phyloP scores from a whole-genome alignment of 495 filamentous ascomycete species.

The Aspergillus sparsus region DNA sequence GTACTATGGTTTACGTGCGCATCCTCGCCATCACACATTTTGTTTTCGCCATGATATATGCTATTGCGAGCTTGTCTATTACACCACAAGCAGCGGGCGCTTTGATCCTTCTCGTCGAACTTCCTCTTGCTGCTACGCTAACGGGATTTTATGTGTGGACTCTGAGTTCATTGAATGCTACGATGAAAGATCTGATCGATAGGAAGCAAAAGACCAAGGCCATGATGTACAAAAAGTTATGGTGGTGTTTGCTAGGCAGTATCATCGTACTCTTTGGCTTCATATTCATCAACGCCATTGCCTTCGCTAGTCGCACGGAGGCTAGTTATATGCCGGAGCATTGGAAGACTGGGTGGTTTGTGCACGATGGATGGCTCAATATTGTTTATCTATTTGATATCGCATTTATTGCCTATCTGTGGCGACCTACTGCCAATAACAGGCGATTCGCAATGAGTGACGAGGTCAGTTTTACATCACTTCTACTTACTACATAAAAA shows the following conservation, averaged over 20 bases:
- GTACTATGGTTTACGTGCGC: slow-evolving; percentile 93
- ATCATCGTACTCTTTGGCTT: slow-evolving; percentile 96
- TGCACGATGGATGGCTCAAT: slow-evolving; percentile 97
- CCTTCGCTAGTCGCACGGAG: slow-evolving; percentile 77
- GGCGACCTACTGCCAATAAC: slow-evolving; percentile 96
- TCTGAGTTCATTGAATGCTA: slow-evolving; percentile 88
- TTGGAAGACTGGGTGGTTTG: slow-evolving; percentile 97
- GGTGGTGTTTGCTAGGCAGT: slow-evolving; percentile 92
- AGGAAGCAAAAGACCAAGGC: slow-evolving; percentile 93
- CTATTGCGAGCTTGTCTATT: slow-evolving; percentile 83
- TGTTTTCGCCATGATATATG: slow-evolving; percentile 90
- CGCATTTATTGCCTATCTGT: slow-evolving; percentile 90
- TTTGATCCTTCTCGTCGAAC: slow-evolving; percentile 90
- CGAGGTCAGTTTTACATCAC: slow-evolving; percentile 58
- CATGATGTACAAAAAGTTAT: slow-evolving; percentile 96
- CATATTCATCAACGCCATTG: slow-evolving; percentile 94
- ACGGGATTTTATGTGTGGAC: slow-evolving; percentile 99
- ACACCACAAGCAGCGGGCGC: slow-evolving; percentile 74
- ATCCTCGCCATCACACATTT: slow-evolving; percentile 90
- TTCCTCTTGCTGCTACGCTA: slow-evolving; percentile 87
- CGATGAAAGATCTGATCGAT: slow-evolving; percentile 92
- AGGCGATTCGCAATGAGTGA: slow-evolving; percentile 98
- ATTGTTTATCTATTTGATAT: slow-evolving; percentile 94
- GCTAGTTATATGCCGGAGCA: slow-evolving; percentile 91
- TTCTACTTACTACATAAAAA: background rate